Percentiles rank a stretch among this genome's conserved stretches.
Conservation (phyloP, 2,329 filamentous ascomycete genomes). For the Simplicillium aogashimaense region DNA sequence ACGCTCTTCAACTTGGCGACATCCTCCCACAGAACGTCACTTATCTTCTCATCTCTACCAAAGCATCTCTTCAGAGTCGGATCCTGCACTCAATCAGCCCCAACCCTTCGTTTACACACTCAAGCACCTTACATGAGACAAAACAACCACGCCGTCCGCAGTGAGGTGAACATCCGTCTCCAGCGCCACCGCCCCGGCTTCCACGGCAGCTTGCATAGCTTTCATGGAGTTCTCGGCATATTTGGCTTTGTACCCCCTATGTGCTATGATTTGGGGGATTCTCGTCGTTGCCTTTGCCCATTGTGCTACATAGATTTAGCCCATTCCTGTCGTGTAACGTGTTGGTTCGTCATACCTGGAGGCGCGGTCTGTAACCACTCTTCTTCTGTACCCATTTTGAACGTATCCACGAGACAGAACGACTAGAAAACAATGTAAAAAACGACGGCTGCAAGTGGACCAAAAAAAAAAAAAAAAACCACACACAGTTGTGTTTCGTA, state of each 20-base stretch:
- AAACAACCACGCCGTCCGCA: slow-evolving; percentile 71
- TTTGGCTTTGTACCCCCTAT: slow-evolving; percentile 67
- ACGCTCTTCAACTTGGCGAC: slow-evolving; percentile 59
- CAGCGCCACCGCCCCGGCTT: slow-evolving; percentile 67
- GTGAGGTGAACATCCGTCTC: slow-evolving; percentile 85
- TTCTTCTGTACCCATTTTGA: background rate
- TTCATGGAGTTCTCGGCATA: slow-evolving; percentile 82
- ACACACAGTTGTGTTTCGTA: too few relatives aligned
- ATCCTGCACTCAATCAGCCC: slow-evolving; percentile 42
- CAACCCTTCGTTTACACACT: too few relatives aligned
- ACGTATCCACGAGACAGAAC: too few relatives aligned
- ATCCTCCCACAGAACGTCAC: slow-evolving; percentile 68
- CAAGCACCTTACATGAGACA: slow-evolving; percentile 58
- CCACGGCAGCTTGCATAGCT: slow-evolving; percentile 65
- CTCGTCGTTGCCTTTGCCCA: too few relatives aligned
- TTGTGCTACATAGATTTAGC: too few relatives aligned
- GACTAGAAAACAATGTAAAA: too few relatives aligned
- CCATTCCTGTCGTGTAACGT: too few relatives aligned
- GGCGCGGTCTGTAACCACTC: slow-evolving; percentile 10
- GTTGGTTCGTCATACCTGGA: slow-evolving; percentile 4
- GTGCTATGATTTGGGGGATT: slow-evolving; percentile 64
- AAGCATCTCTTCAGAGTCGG: slow-evolving; percentile 71
- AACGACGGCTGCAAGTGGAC: too few relatives aligned
- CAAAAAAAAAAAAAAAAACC: too few relatives aligned
- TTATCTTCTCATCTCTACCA: slow-evolving; percentile 60